Conservation (phyloP, 495 filamentous ascomycete species). For the Neurospora sp. region DNA sequence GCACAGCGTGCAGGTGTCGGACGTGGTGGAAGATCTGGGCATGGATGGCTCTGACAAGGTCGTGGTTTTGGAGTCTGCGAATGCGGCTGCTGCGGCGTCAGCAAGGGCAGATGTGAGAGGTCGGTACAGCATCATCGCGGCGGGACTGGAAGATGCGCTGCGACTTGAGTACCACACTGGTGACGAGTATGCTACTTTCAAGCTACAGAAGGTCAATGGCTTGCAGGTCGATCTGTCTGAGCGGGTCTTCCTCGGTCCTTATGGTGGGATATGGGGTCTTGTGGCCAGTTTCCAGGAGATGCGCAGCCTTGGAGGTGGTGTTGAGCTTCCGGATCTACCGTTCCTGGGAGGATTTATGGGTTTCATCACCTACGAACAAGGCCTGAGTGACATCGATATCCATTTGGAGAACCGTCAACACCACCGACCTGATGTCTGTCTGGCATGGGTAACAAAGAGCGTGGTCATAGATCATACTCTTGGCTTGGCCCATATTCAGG, state of each 20-base stretch:
- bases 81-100: slow-evolving; percentile 23
- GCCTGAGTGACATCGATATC: slow-evolving; percentile 52
- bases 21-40: slow-evolving; percentile 39
- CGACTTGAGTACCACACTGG: slow-evolving; percentile 44
- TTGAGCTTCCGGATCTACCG: slow-evolving; percentile 28
- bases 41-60: slow-evolving; percentile 32
- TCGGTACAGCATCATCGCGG: slow-evolving; percentile 57
- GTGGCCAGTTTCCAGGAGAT: slow-evolving; percentile 48
- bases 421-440: slow-evolving; percentile 60
- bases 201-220: slow-evolving; percentile 3
- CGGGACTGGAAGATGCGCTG: slow-evolving; percentile 41
- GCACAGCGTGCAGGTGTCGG: slow-evolving; percentile 28
- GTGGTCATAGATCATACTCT: slow-evolving; percentile 67
- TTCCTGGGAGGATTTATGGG: slow-evolving; percentile 91
- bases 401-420: slow-evolving; percentile 19
- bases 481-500: slow-evolving; percentile 54
- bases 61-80: slow-evolving; percentile 44
- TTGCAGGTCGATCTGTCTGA: slow-evolving; percentile 8
- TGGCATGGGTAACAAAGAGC: slow-evolving; percentile 69
- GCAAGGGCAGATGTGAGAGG: slow-evolving; percentile 42
- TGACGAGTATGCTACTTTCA: slow-evolving; percentile 24
- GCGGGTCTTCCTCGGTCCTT: slow-evolving; percentile 19
- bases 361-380: slow-evolving; percentile 82
- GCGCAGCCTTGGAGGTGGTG: slow-evolving; percentile 25
- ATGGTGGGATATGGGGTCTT: slow-evolving; percentile 43